Conservation (phyloP, 441 rosid species). For the Geranium incanum region DNA sequence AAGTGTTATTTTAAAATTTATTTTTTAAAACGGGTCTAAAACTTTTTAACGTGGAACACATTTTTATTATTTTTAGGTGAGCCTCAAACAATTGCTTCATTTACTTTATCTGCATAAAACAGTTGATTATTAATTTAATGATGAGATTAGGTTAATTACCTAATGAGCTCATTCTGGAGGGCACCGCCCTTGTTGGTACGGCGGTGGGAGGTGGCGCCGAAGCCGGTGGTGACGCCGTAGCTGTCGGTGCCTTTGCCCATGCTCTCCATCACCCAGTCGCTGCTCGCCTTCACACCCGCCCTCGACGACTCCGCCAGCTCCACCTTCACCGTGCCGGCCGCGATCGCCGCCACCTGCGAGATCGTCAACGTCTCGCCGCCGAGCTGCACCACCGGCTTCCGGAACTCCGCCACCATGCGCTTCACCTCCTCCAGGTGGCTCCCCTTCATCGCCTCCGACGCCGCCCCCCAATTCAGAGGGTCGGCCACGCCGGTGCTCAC, state of each 20-base stretch:
- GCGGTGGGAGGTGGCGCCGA: slow-evolving; percentile 69
- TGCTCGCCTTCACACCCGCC: slow-evolving; percentile 60
- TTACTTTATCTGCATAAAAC: no score
- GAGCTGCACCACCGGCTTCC: slow-evolving; percentile 46
- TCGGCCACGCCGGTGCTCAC: slow-evolving; percentile 18
- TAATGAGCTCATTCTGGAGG: slow-evolving; percentile 34
- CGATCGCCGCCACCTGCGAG: slow-evolving; percentile 58
- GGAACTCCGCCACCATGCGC: slow-evolving; percentile 55
- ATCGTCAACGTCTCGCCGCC: slow-evolving; percentile 64
- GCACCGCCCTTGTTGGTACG: slow-evolving; percentile 68
- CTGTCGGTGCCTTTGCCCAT: slow-evolving; percentile 62
- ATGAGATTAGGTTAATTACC: not conserved
- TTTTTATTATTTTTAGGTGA: no score
- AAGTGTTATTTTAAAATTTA: no score
- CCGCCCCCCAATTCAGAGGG: slow-evolving; percentile 57
- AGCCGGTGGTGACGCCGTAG: slow-evolving; percentile 72
- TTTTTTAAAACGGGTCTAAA: no score
- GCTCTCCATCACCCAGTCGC: slow-evolving; percentile 77
- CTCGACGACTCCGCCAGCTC: slow-evolving; percentile 58
- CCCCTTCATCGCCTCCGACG: slow-evolving; percentile 57
- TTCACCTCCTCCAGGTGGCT: slow-evolving; percentile 74
- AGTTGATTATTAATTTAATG: no score
- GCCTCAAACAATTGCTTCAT: no score
- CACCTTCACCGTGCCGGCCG: slow-evolving; percentile 32
- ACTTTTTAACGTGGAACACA: no score